These are phyloP conservation scores for Cyberlindnera subsufficiens DNA, from an alignment of 805 yeast species.

Conservation along the genomic window DNA sequence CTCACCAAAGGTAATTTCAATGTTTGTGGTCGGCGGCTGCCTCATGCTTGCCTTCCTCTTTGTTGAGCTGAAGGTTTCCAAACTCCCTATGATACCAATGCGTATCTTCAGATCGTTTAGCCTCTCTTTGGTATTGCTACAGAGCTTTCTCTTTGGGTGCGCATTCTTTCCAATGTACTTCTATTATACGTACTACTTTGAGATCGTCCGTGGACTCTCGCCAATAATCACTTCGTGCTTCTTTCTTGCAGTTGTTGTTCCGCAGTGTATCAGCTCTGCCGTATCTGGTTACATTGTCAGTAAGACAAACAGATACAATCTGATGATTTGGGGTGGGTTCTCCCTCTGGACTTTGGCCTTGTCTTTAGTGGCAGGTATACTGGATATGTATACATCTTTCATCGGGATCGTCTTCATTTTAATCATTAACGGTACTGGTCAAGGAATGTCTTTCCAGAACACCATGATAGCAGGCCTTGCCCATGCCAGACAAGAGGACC, in stretches of 20 bases:
- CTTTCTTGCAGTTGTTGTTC: slow-evolving; percentile 11
- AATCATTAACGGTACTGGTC: slow-evolving; percentile 36
- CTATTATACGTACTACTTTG: slow-evolving; percentile 40
- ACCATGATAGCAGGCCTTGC: slow-evolving; percentile 30
- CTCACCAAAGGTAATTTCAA: slow-evolving; percentile 34
- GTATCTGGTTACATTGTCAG: slow-evolving; percentile 13
- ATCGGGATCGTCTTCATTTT: slow-evolving; percentile 32
- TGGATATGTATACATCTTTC: slow-evolving; percentile 10
- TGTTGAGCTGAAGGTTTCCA: slow-evolving; percentile 39
- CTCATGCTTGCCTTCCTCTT: slow-evolving; percentile 38
- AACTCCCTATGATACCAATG: slow-evolving; percentile 50
- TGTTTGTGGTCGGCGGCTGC: slow-evolving; percentile 38
- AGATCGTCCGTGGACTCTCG: slow-evolving; percentile 12
- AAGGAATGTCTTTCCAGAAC: slow-evolving; percentile 16
- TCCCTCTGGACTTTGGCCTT: slow-evolving; percentile 12
- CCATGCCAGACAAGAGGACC: slow-evolving; percentile 43
- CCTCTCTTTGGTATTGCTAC: slow-evolving; percentile 30
- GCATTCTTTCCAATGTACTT: slow-evolving; percentile 41
- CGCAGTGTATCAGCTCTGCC: slow-evolving; percentile 11
- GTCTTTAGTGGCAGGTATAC: slow-evolving; percentile 6
- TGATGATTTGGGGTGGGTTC: slow-evolving; percentile 16
- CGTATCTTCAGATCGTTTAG: slow-evolving; percentile 32
- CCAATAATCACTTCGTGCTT: slow-evolving; percentile 13
- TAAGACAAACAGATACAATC: slow-evolving; percentile 11
- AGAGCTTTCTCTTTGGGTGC: slow-evolving; percentile 43